These are phyloP conservation scores for Choricystis sp. DNA, from an alignment of 139 green algal species.

Conservation along the genomic window DNA sequence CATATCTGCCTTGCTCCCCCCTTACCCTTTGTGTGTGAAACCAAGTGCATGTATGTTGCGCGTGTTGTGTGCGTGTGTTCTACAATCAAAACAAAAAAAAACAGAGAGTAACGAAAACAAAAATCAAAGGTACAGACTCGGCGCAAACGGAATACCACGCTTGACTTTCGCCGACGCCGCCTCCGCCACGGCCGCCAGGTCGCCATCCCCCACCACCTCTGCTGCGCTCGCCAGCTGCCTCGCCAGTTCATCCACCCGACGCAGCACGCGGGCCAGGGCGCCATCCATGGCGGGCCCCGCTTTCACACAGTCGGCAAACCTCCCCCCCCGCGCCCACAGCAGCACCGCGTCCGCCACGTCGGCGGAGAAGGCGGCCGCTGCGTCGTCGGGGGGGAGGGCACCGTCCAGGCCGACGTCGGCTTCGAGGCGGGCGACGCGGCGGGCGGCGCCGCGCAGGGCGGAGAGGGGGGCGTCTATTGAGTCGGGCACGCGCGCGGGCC, in stretches of 20 bases:
- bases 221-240: constrained; percentile 57
- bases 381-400: constrained; percentile 35
- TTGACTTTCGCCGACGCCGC: constrained; percentile 50
- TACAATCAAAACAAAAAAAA: neutral
- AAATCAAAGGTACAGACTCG: constrained; percentile 73
- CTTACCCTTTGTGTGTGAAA: neutral
- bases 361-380: constrained; percentile 43
- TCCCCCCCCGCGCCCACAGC: constrained; percentile 60
- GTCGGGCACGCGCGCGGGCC: constrained; percentile 23
- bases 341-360: constrained; percentile 65
- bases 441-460: constrained; percentile 35
- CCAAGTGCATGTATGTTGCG: neutral
- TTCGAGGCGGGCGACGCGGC: constrained; percentile 24
- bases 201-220: constrained; percentile 52
- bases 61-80: neutral
- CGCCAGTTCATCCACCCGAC: constrained; percentile 86
- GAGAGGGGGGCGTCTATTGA: constrained; percentile 27
- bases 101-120: neutral
- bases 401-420: constrained; percentile 33
- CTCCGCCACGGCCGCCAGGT: constrained; percentile 54
- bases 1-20: neutral
- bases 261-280: constrained; percentile 12
- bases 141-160: constrained; percentile 87
- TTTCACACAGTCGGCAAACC: neutral
- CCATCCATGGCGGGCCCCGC: constrained; percentile 5